Conservation (phyloP, 2,329 filamentous ascomycete species). For the Thermoascus crustaceus region DNA sequence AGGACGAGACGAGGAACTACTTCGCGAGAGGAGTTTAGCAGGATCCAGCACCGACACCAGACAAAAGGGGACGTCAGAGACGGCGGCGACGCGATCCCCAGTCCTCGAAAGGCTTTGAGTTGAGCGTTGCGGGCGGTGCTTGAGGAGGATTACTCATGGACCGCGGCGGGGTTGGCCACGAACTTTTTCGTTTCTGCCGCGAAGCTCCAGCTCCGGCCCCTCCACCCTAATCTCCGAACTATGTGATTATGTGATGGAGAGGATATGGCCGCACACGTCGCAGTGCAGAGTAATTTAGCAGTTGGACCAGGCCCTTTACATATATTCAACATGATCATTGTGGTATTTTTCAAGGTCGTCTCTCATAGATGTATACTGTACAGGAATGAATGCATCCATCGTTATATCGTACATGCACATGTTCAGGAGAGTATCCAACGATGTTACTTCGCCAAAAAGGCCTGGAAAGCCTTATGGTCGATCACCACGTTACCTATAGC, state of each 20-base stretch:
- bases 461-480: slow-evolving; percentile 90
- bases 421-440: background rate
- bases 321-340: no score
- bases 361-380: background rate
- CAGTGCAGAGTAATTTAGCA: no score
- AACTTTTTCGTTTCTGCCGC: slow-evolving; percentile 23
- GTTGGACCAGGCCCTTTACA: no score
- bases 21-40: no score
- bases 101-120: background rate
- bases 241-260: no score
- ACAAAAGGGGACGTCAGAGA: no score
- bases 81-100: no score
- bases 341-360: no score
- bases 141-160: slow-evolving; percentile 6
- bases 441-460: slow-evolving; percentile 69
- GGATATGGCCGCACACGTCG: no score
- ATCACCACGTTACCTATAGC: slow-evolving; percentile 81
- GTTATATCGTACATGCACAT: slow-evolving; percentile 1
- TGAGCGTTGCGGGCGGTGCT: background rate
- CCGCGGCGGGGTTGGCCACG: slow-evolving; percentile 18
- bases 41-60: no score
- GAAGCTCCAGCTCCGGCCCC: slow-evolving; percentile 7
- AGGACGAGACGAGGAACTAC: no score
- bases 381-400: background rate
- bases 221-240: no score